Evolutionary conservation across 2,329 filamentous ascomycete genomes (phyloP).

Genomic region (Botryotinia narcissicola): DNA sequence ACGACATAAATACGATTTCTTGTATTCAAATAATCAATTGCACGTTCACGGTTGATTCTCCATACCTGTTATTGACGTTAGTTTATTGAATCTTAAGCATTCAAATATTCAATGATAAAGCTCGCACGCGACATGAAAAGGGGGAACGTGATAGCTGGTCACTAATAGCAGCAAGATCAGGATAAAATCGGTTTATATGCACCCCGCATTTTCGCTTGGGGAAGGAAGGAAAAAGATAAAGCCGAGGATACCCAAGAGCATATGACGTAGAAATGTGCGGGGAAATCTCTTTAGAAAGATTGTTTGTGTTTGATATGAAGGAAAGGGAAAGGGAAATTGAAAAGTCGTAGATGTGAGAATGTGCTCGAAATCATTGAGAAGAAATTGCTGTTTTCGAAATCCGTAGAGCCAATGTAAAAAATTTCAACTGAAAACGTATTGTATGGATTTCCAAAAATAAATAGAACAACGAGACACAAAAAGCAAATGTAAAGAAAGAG

Average conservation of each 20-base stretch:
- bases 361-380: not conserved
- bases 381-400: not conserved
- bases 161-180: not conserved
- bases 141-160: not conserved
- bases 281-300: not conserved
- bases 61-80: slow-evolving; percentile 66
- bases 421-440: not conserved
- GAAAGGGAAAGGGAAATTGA: not conserved
- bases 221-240: slow-evolving; percentile 1
- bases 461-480: not conserved
- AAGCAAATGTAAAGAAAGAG: not conserved
- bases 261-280: slow-evolving; percentile 20
- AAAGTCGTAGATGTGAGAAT: not conserved
- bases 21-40: slow-evolving; percentile 98
- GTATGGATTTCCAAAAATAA: not conserved
- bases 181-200: slow-evolving; percentile 11
- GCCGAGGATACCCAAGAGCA: slow-evolving; percentile 17
- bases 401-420: not conserved
- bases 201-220: slow-evolving; percentile 21
- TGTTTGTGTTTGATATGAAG: not conserved
- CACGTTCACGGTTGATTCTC: slow-evolving; percentile 99
- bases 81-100: not conserved
- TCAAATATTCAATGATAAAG: not conserved
- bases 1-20: slow-evolving; percentile 98
- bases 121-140: not conserved